Evolutionary conservation across 139 green algal genomes (phyloP), one percentile per base, ranked within the genome.

Genomic region (Raphidocelis subcapitata): DNA sequence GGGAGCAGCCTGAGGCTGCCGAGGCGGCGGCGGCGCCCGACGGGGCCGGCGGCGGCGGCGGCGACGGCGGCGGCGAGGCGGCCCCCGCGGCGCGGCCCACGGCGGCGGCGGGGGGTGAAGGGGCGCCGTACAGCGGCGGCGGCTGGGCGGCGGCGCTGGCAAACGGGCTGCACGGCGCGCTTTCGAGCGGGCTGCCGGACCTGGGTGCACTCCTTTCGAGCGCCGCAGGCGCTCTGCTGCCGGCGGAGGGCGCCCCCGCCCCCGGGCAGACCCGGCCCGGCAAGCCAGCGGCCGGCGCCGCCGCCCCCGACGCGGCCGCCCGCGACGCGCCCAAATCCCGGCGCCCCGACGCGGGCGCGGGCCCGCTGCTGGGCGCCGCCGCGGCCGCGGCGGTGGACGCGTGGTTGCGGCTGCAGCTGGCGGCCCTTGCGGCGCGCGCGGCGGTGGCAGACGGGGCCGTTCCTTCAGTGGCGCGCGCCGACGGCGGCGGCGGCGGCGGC

Each of bases 351-450:
- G 41, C 41, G 8, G 41, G 8, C 8, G 41, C 41, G 41, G 41
- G 41, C 8, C 8, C 65, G 41, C 41, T 49, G 41, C 69, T 60
- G 57, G 56, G 28, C n/a, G 69, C 12, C 15, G 41, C 67, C 14
- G 21, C 16, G 37, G 55, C 69, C 28, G 37, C 56, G 41, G 69
- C 69, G 10, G 32, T 75, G 1, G 16, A 28, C 26, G 56, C 41
- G 28, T 75, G 69, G 69, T 37, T 75, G 56, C 18, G 55, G 29
- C 21, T 75, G 69, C 69, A 75, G 61, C 37, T 65, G 21, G 23
- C 41, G 41, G 41, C 41, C 41, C 41, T 49, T 12, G 41, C 12
- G 8, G 41, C 52, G 52, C 35, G 37, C 14, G 69, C 46, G 51
- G 61, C 44, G 36, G 70, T 49, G 29, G 69, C 21, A 31, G 46